phyloP scores from a whole-genome alignment of 805 yeast species.

The Torulaspora microellipsoides region DNA sequence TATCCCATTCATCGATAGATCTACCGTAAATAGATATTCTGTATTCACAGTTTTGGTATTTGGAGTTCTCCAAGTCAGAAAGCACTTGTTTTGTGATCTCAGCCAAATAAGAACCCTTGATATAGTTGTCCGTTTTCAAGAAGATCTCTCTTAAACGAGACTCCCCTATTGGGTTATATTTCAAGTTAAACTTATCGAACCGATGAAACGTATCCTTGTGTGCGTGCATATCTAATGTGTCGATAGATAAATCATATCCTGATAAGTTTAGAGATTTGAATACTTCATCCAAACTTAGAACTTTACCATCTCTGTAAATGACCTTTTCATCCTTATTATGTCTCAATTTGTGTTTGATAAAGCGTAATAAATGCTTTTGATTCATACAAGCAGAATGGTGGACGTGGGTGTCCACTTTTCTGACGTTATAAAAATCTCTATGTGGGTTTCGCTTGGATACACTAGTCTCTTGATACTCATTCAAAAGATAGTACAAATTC shows the following conservation, averaged over 20 bases:
- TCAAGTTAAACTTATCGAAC: conserved; percentile 94
- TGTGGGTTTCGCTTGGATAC: conserved; percentile 92
- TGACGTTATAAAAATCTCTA: conserved; percentile 55
- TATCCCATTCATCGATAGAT: conserved; percentile 88
- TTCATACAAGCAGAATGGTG: conserved; percentile 99
- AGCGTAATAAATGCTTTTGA: conserved; percentile 91
- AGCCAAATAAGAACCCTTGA: conserved; percentile 83
- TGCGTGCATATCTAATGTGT: conserved; percentile 98
- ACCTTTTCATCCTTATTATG: conserved; percentile 84
- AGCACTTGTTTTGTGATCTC: conserved; percentile 92
- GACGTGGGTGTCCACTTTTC: conserved; percentile 72
- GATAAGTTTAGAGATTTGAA: conserved; percentile 85
- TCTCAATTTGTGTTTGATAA: conserved; percentile 90
- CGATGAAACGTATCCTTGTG: conserved; percentile 97
- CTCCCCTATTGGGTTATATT: conserved; percentile 97
- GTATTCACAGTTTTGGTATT: conserved; percentile 96
- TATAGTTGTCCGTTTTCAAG: conserved; percentile 89
- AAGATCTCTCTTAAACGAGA: conserved; percentile 95
- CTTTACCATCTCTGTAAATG: conserved; percentile 86
- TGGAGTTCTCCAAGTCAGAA: conserved; percentile 89
- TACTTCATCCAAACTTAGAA: conserved; percentile 81
- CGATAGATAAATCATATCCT: conserved; percentile 93
- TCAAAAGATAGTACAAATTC: conserved; percentile 82
- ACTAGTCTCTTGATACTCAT: conserved; percentile 88
- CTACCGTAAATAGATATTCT: conserved; percentile 94